phyloP scores from a whole-genome alignment of 208 protist genomes.

The Crithidia brevicula region DNA sequence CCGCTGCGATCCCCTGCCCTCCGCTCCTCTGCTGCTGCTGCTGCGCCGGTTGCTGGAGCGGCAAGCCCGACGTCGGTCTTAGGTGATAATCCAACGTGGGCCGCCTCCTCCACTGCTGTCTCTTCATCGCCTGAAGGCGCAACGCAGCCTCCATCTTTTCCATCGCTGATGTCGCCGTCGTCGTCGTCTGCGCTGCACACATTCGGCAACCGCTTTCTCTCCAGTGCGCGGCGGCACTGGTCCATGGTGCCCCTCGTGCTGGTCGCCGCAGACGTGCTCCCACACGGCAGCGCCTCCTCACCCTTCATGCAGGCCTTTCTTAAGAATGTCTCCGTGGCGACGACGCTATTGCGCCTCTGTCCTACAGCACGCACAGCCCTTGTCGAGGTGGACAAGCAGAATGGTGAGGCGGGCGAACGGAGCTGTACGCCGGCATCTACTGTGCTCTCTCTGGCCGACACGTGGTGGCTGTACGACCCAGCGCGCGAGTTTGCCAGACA shows the following conservation, averaged over 20 bases:
- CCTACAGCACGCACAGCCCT: no score
- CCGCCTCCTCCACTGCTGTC: no score
- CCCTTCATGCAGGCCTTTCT: conserved; percentile 47
- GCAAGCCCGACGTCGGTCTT: background rate
- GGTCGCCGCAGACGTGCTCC: conserved; percentile 40
- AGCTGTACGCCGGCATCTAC: no score
- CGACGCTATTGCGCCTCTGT: conserved; percentile 15
- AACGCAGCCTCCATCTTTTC: background rate
- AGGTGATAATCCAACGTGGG: no score
- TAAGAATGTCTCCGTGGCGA: conserved; percentile 46
- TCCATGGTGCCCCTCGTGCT: conserved; percentile 51
- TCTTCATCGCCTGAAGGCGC: no score
- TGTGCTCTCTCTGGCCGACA: conserved; percentile 17
- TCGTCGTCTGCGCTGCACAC: background rate
- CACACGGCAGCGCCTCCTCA: conserved; percentile 17
- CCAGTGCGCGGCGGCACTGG: conserved; percentile 47
- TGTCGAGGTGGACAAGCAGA: no score
- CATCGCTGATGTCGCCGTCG: background rate
- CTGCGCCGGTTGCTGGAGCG: background rate
- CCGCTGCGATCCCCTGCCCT: conserved; percentile 27
- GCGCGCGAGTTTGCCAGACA: conserved; percentile 42
- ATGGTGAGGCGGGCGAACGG: no score
- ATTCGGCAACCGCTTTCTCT: conserved; percentile 47
- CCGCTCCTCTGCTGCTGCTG: no score
- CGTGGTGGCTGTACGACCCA: conserved; percentile 67